Conservation (phyloP, 2,329 filamentous ascomycete species). For the Pestalotiopsis sp. region DNA sequence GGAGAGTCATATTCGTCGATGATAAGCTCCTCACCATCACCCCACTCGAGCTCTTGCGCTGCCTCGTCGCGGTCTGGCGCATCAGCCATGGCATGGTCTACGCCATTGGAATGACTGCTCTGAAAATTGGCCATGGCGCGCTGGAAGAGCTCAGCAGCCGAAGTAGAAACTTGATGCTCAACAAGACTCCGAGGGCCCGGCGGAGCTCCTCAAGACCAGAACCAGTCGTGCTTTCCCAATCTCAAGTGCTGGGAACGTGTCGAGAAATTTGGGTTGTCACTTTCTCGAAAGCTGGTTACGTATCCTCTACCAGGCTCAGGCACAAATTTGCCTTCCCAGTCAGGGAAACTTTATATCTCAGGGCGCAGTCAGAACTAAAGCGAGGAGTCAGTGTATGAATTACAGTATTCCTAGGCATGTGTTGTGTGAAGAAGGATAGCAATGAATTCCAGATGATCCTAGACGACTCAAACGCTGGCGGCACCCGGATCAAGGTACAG, state of each 20-base stretch:
- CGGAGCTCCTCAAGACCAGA: neutral
- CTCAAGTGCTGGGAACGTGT: neutral
- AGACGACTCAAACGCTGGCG: too few relatives aligned
- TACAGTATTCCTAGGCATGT: neutral
- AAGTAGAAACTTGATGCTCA: neutral
- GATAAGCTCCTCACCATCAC: slow-evolving; percentile 34
- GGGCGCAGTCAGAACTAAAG: neutral
- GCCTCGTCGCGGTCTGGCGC: slow-evolving; percentile 40
- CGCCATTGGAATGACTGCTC: slow-evolving; percentile 38
- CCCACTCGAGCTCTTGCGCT: slow-evolving; percentile 27
- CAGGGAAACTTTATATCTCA: neutral
- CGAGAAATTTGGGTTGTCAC: neutral
- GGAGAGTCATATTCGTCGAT: slow-evolving; percentile 32
- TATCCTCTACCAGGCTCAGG: neutral
- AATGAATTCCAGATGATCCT: neutral
- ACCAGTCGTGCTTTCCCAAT: neutral
- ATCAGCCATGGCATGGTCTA: slow-evolving; percentile 47
- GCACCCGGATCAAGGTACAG: too few relatives aligned
- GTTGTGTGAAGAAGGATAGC: neutral
- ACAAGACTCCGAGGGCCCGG: neutral
- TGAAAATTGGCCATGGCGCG: neutral
- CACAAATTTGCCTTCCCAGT: neutral
- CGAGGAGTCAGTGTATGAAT: neutral
- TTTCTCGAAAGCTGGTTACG: neutral
- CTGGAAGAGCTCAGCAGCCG: neutral